Conservation (phyloP, 176 grass and related monocot genomes). For the Phoenix dactylifera region DNA sequence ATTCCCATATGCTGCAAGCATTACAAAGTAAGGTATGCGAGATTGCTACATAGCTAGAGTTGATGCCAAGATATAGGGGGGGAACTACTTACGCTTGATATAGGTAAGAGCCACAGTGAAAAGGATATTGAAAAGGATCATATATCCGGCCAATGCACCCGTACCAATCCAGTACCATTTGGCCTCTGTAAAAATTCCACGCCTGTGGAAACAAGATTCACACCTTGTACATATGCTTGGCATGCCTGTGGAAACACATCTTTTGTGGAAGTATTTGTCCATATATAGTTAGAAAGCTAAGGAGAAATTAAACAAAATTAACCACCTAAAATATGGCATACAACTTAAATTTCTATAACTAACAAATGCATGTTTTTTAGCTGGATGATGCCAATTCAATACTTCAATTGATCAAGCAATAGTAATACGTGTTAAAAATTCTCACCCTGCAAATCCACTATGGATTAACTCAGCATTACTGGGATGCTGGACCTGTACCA, state of each 20-base stretch:
- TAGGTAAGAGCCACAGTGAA: slow-evolving; percentile 59
- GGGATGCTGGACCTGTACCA: slow-evolving; percentile 92
- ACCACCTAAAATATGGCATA: no score
- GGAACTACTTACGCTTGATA: slow-evolving; percentile 44
- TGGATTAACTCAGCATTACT: slow-evolving; percentile 71
- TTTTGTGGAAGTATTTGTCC: no score
- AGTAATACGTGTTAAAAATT: neutral
- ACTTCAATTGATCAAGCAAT: neutral
- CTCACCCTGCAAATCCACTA: slow-evolving; percentile 58
- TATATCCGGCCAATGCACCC: no score
- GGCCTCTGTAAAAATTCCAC: no score
- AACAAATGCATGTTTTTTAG: no score
- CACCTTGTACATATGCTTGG: no score
- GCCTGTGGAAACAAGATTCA: no score
- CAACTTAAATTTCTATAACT: no score
- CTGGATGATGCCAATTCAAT: neutral
- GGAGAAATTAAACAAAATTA: no score
- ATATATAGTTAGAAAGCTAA: no score
- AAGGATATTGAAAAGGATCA: slow-evolving; percentile 51
- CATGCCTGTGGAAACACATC: no score
- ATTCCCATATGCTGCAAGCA: slow-evolving; percentile 44
- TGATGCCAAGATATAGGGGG: neutral
- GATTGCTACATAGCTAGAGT: neutral
- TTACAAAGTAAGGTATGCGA: neutral
- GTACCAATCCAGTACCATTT: no score